Evolutionary conservation across 805 yeast genomes (phyloP).

Genomic region (Crinitomyces ghanaensis): DNA sequence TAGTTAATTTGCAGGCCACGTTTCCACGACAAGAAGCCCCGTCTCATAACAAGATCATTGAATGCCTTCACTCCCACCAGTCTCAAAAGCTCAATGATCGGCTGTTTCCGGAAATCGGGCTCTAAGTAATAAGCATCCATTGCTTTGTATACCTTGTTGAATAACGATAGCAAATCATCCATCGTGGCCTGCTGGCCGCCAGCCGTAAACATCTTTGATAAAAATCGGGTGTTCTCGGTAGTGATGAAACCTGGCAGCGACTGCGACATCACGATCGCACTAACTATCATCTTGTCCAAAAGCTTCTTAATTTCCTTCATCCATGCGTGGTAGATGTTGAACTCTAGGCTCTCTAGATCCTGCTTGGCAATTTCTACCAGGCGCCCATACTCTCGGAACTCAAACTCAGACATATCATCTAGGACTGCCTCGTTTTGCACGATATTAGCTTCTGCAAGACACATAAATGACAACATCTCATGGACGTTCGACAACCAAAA

Average conservation of each 20-base stretch:
- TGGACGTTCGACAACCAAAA: conserved; percentile 97
- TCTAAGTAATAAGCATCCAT: conserved; percentile 87
- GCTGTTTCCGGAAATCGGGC: conserved; percentile 70
- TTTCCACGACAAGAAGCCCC: conserved; percentile 93
- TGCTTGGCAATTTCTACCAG: conserved; percentile 85
- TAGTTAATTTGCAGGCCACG: conserved; percentile 94
- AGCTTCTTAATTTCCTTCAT: conserved; percentile 89
- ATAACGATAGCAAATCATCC: conserved; percentile 87
- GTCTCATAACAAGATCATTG: conserved; percentile 89
- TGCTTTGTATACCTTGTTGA: conserved; percentile 85
- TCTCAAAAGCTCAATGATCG: conserved; percentile 68
- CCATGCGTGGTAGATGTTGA: conserved; percentile 94
- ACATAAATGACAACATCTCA: conserved; percentile 87
- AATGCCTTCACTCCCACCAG: conserved; percentile 89
- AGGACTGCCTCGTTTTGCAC: conserved; percentile 69
- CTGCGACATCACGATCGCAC: conserved; percentile 93
- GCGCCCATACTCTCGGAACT: conserved; percentile 79
- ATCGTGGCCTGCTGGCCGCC: conserved; percentile 61
- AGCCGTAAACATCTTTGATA: conserved; percentile 69
- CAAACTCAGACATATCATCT: conserved; percentile 78
- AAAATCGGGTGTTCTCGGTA: conserved; percentile 68
- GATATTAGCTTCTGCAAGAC: conserved; percentile 88
- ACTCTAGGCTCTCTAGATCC: conserved; percentile 86
- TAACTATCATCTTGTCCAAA: conserved; percentile 79
- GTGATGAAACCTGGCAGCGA: conserved; percentile 93